Percentiles rank a stretch among this genome's conserved stretches.
These are phyloP conservation scores for Metschnikowia shivogae DNA, from an alignment of 805 yeast genomes.

Conservation along the genomic window DNA sequence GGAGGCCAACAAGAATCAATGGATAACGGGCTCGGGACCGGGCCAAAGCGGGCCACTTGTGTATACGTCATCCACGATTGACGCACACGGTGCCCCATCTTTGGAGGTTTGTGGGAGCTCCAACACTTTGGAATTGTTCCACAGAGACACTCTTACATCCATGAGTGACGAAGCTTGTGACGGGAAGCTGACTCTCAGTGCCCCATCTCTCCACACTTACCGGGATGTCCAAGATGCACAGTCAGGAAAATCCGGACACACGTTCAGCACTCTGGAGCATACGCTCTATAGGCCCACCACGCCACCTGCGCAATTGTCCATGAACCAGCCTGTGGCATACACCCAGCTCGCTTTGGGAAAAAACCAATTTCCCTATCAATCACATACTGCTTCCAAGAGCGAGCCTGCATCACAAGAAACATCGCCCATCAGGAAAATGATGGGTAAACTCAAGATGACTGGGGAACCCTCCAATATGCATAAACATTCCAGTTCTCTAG, in stretches of 20 bases:
- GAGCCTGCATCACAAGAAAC: constrained; percentile 14
- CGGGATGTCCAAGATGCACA: constrained; percentile 17
- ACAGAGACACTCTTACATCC: not conserved
- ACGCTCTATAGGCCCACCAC: constrained; percentile 13
- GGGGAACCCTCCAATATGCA: constrained; percentile 19
- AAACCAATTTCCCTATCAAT: constrained; percentile 3
- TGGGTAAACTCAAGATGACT: constrained; percentile 21
- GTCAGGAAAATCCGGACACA: constrained; percentile 4
- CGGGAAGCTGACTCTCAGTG: constrained; percentile 22
- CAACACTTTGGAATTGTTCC: not conserved
- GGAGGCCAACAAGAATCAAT: constrained; percentile 24
- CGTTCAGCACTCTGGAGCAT: constrained; percentile 11
- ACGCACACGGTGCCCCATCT: not conserved
- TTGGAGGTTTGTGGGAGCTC: not conserved
- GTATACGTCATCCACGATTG: constrained; percentile 17
- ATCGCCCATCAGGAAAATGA: constrained; percentile 31
- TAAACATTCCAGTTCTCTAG: constrained; percentile 20
- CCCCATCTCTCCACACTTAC: constrained; percentile 40
- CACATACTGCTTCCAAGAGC: not conserved
- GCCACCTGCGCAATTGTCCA: constrained; percentile 6
- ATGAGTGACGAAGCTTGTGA: constrained; percentile 6
- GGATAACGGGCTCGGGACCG: constrained; percentile 21
- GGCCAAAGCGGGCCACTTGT: constrained; percentile 26
- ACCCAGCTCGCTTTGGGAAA: not conserved
- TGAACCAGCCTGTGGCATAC: constrained; percentile 1